Percentiles rank a stretch among this genome's conserved stretches.
These are phyloP conservation scores for Termitomyces sp. DNA, from an alignment of 768 basidiomycete species.

Conservation along the genomic window DNA sequence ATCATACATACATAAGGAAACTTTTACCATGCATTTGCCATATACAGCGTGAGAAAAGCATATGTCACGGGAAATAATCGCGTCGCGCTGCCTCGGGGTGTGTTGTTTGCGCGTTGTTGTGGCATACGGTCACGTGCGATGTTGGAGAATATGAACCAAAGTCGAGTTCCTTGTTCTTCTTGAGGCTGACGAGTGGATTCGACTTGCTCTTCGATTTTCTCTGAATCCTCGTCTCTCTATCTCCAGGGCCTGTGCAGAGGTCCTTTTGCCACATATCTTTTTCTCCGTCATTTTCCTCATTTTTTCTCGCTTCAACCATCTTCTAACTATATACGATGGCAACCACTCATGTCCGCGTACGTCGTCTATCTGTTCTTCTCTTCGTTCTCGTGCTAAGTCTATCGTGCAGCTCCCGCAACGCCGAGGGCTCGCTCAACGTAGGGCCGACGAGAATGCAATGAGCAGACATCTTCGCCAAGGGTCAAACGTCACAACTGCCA, in stretches of 20 bases:
- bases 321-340: conserved; percentile 45
- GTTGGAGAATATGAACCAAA: conserved; percentile 21
- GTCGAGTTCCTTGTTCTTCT: conserved; percentile 22
- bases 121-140: conserved; percentile 29
- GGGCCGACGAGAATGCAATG: conserved; percentile 77
- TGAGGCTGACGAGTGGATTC: conserved; percentile 36
- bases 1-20: neutral
- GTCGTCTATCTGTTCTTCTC: conserved; percentile 24
- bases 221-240: conserved; percentile 19
- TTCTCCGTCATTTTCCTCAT: conserved; percentile 20
- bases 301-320: conserved; percentile 18
- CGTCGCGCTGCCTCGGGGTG: conserved; percentile 25
- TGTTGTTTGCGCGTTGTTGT: conserved; percentile 32
- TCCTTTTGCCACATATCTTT: conserved; percentile 25
- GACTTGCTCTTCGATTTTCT: conserved; percentile 23
- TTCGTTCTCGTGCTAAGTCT: conserved; percentile 11
- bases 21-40: neutral
- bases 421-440: conserved; percentile 65
- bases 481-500: conserved; percentile 44
- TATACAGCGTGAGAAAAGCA: conserved; percentile 7
- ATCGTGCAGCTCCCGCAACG: conserved; percentile 59
- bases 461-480: conserved; percentile 63
- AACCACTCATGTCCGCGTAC: conserved; percentile 59
- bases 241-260: conserved; percentile 15
- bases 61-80: conserved; percentile 20